Conservation (phyloP, 768 basidiomycete species). For the Lentinula aciculospora region DNA sequence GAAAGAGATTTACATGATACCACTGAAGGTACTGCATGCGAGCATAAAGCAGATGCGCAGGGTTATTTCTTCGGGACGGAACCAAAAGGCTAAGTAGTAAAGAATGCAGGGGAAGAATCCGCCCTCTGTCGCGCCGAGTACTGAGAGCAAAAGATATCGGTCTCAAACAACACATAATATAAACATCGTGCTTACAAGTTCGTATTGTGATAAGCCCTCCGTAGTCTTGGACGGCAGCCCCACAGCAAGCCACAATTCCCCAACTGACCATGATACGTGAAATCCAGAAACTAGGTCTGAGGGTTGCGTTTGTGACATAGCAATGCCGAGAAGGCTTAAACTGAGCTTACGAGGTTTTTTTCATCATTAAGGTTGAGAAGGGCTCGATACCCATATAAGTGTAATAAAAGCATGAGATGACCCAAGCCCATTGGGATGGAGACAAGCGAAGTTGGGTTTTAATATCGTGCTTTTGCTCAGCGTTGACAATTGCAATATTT, state of each 20-base stretch:
- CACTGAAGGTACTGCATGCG: slow-evolving; percentile 3
- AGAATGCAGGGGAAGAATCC: slow-evolving; percentile 5
- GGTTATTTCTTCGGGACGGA: slow-evolving; percentile 2
- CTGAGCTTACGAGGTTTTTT: slow-evolving; percentile 2
- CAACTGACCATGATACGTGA: slow-evolving; percentile 6
- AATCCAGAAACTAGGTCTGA: slow-evolving; percentile 2
- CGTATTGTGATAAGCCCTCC: slow-evolving; percentile 1
- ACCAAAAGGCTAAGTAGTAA: slow-evolving; percentile 3
- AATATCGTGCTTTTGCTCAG: slow-evolving; percentile 6
- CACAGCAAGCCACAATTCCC: slow-evolving; percentile 5
- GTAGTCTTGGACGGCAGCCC: slow-evolving; percentile 1
- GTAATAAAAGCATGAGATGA: slow-evolving; percentile 2
- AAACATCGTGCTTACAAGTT: background rate
- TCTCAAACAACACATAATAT: background rate
- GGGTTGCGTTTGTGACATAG: background rate
- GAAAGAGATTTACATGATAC: background rate
- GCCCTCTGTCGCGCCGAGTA: slow-evolving; percentile 2
- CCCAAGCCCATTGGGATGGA: slow-evolving; percentile 3
- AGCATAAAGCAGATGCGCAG: slow-evolving; percentile 4
- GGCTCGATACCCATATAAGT: slow-evolving; percentile 3
- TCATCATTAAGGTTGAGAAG: slow-evolving; percentile 4
- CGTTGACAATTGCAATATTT: slow-evolving; percentile 3
- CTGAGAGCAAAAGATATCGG: background rate
- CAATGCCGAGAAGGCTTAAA: background rate
- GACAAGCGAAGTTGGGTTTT: slow-evolving; percentile 1